Evolutionary conservation across 148 eudicot genomes (phyloP), one percentile per base, ranked within the genome.

Genomic region (Chenopodium berlandieri): DNA sequence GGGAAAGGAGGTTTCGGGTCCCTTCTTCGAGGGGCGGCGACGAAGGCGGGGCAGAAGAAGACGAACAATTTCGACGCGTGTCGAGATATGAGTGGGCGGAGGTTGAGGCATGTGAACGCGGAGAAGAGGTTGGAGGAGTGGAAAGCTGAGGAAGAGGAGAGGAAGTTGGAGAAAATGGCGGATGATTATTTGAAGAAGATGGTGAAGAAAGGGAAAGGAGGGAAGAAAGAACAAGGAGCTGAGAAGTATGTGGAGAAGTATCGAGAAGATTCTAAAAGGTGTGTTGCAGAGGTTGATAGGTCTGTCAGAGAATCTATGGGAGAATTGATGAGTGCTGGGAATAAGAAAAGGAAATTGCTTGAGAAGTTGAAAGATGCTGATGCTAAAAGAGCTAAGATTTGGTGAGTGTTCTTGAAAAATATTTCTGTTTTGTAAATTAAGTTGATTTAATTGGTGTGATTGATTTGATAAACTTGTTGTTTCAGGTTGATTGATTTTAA

Each of bases 1-100:
- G 98, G 99, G n/a, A 96, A 96, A 80, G 99, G 99, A 1, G 99
- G 99, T 66, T 96, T 96, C 78, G 98, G 99, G 0, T 96, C 98
- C 4, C 90, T 96, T 68, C 92, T 94, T 40, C 88, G 98, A 0
- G 97, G 98, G 5, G 97, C 99, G 23, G 98, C 94, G 73, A 94
- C 94, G 3, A 94, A 94, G 80, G 98, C 98, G 19, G 98, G 99
- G 10, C 99, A 94, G 84, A 93, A 94, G 86, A 96, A 96, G 90
- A 96, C 99, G 34, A 96, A 92, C 84, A 96, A 94, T 48, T 96
- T 96, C 79, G 99, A 96, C 73, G 98, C 98, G 27, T 96, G 99
- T 78, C 64, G 99, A n/a, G 99, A 96, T 82, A 96, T 96, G 99
- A 96, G 95, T 71, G 99, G 99, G 10, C 80, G 98, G 77, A 82